A percentile compares a stretch with the other conserved stretches of the same genome.
Conservation (phyloP, 306 rosid species). For the Begonia loranthoides region DNA sequence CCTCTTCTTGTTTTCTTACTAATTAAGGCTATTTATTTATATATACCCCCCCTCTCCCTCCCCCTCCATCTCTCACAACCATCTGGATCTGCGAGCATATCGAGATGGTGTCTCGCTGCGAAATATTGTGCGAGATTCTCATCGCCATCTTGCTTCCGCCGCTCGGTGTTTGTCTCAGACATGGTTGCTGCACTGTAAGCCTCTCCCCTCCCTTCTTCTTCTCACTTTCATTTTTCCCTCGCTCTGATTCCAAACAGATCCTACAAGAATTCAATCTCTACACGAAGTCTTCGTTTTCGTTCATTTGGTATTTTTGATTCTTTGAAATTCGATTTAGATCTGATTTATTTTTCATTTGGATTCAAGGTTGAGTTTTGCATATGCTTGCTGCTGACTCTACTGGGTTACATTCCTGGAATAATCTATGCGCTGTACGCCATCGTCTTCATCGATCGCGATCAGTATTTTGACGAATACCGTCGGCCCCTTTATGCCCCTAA, state of each 20-base stretch:
- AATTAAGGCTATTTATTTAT: no score
- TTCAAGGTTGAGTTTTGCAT: constrained; percentile 64
- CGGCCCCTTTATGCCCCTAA: constrained; percentile 53
- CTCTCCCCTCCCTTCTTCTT: neutral
- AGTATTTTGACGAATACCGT: constrained; percentile 69
- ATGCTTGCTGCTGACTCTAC: constrained; percentile 68
- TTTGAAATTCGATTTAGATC: neutral
- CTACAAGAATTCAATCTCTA: neutral
- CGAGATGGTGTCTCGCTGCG: constrained; percentile 11
- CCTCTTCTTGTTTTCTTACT: no score
- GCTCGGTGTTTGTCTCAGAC: constrained; percentile 10
- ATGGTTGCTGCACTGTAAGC: constrained; percentile 31
- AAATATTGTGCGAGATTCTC: constrained; percentile 14
- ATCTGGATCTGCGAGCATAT: neutral
- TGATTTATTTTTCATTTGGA: constrained; percentile 3
- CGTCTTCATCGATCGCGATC: constrained; percentile 71
- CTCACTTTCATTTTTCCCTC: neutral
- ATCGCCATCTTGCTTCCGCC: constrained; percentile 16
- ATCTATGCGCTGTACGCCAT: constrained; percentile 86
- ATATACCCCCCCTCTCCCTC: neutral
- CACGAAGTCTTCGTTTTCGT: no score
- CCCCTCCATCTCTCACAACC: neutral
- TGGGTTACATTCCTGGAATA: constrained; percentile 88
- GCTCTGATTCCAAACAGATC: constrained; percentile 6
- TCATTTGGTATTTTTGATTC: neutral